Conservation (phyloP, 2,329 filamentous ascomycete species). For the Sordariomycetes sp. region DNA sequence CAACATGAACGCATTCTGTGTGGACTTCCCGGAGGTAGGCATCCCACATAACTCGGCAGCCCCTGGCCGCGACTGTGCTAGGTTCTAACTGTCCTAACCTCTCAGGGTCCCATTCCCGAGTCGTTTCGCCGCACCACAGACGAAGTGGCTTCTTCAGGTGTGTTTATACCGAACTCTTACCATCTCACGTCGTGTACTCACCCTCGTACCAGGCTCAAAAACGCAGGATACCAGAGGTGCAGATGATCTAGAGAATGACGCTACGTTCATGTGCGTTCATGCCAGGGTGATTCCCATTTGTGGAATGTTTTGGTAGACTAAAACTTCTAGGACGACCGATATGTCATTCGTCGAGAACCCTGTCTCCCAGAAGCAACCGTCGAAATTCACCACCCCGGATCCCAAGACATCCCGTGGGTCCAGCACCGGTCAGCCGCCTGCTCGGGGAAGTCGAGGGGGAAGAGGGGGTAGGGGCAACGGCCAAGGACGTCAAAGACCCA, state of each 20-base stretch:
- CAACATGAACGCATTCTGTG: conserved; percentile 99
- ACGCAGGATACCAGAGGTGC: conserved; percentile 6
- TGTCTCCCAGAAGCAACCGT: conserved; percentile 32
- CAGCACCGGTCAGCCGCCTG: conserved; percentile 1
- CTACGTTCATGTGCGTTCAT: not conserved
- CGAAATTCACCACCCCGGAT: conserved; percentile 32
- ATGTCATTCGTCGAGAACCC: conserved; percentile 87
- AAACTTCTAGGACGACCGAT: conserved; percentile 63
- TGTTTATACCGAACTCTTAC: not conserved
- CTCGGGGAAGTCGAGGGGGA: conserved; percentile 11
- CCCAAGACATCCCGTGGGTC: conserved; percentile 21
- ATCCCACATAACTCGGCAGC: not conserved
- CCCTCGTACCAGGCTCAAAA: conserved; percentile 17
- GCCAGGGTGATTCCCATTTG: not conserved
- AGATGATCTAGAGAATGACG: not conserved
- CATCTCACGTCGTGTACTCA: not conserved
- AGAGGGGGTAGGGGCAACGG: conserved; percentile 16
- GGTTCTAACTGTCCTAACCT: not conserved
- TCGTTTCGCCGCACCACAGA: conserved; percentile 64
- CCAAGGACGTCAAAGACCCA: conserved; percentile 25
- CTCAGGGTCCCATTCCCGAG: conserved; percentile 68
- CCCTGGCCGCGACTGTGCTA: conserved; percentile 5
- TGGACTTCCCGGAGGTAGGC: conserved; percentile 85
- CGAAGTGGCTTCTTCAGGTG: conserved; percentile 24
- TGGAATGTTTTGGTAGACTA: conserved; percentile 10